Base-by-base conservation (phyloP, 1,284 basidiomycete genomes). In the Microbotryum violaceum region DNA sequence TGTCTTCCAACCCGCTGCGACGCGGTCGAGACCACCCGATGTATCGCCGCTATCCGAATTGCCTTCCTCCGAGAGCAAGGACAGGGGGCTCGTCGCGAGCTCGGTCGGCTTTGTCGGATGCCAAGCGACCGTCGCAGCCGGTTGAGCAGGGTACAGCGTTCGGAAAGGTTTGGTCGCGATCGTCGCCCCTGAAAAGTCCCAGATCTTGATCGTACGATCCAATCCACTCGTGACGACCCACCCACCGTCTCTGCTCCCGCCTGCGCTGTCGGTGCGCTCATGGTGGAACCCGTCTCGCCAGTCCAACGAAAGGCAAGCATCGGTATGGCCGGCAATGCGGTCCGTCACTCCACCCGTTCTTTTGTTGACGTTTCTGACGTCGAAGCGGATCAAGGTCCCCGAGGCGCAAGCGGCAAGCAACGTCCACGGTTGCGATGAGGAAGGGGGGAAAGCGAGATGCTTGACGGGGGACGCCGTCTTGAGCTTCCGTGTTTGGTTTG, bases 141-240 rank as follows among this genome's bases (percentile, higher is more conserved):
- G 62, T 33, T 69, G 67, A 1, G 61, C 62, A 3, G 61, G 45
- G 52, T 65, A 61, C 20, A 69, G 42, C 18, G 64, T 66, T 14
- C 65, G 49, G 31, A 65, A 59, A 8, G 65, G 67, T 47, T 64
- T 66, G 37, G 62, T 67, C 42, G 62, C 45, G 2, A 69, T 52
- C 2, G 51, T 64, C 25, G 67, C 47, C 14, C 56, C 58, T 4
- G 62, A 64, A 27, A 69, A 69, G 58, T 69, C 68, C 68, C 68
- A 69, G 46, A 69, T 62, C 48, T 69, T 69, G 61, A 69, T 63
- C 56, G 65, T 69, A 27, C 56, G 56, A 54, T 69, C 68, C 29
- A 65, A 57, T 0, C 68, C 68, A 31, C 65, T 63, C 7, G 68
- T 69, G 9, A 62, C 65, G 53, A 69, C 67, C 67, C 67, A 69